Base-by-base conservation (phyloP, 768 basidiomycete species). In the Roridomyces roridus region DNA sequence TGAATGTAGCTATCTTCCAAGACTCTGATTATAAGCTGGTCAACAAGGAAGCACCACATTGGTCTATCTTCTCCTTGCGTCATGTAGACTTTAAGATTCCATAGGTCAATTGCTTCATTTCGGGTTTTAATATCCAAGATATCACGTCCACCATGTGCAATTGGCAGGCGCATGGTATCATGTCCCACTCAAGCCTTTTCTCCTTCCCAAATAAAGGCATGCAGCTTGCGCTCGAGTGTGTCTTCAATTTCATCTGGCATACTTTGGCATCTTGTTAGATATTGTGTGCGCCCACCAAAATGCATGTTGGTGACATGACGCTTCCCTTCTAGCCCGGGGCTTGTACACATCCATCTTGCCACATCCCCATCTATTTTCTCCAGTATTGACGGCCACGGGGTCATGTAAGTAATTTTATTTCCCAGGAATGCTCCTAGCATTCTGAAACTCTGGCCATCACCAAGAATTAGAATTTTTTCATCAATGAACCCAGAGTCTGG, bases 221-320 rank as follows among this genome's bases (percentile, higher is more conserved):
- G 28, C 14, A 39, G 10, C 0, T 37, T 23, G 28, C 12, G 35
- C 4, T 29, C 11, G 8, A 59, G 17, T 5, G 46, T 25, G 12
- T 51, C 18, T 43, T 51, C 49, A 18, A 62, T 39, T 10, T 42
- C 49, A 15, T 54, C 46, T n/a, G 68, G 68, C 70, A 71, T 71
- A 2, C 70, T 65, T 47, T 68, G 68, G 0, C 62, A 63, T 40
- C 51, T 55, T 0, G 67, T 61, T 1, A 67, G 44, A 52, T 63
- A 71, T 54, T 72, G 72, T 2, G 69, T 65, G 51, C 50, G 62
- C 0, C 65, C 65, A 0, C 57, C 68, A 0, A 66, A 51, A 0
- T 58, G 28, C 59, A 67, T 64, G 31, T 69, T 63, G 0, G 63
- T 43, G 3, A 68, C 60, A 17, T 67, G 56, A 1, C 51, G 28